These are phyloP conservation scores for Coemansia sp. DNA, from an alignment of 192 early-diverging fungal species.

Conservation along the genomic window DNA sequence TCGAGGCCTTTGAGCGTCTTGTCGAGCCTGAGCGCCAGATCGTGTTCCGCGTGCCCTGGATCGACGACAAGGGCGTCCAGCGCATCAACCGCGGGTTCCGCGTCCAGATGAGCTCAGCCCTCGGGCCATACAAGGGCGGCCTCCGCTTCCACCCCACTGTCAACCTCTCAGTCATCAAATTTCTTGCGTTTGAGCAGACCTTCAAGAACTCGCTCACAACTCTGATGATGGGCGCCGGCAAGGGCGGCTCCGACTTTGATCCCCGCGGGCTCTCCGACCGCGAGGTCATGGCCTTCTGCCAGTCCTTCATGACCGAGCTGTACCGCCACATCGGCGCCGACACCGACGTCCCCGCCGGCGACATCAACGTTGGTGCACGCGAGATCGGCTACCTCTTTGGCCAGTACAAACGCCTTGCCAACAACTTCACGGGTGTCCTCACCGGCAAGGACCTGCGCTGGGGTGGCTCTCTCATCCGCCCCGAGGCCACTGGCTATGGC, in stretches of 20 bases:
- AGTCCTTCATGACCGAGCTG: conserved; percentile 59
- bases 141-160: conserved; percentile 60
- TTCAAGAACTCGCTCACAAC: conserved; percentile 61
- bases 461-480: conserved; percentile 58
- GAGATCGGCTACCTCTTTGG: conserved; percentile 59
- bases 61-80: conserved; percentile 55
- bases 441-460: conserved; percentile 58
- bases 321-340: conserved; percentile 59
- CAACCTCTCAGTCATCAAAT: conserved; percentile 59
- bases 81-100: conserved; percentile 59
- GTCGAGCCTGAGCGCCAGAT: conserved; percentile 59
- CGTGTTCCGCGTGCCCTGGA: conserved; percentile 57
- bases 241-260: conserved; percentile 58
- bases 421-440: conserved; percentile 56
- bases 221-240: conserved; percentile 58
- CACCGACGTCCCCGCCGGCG: conserved; percentile 57
- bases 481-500: conserved; percentile 60
- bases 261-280: conserved; percentile 55
- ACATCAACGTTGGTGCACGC: conserved; percentile 56
- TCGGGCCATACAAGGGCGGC: conserved; percentile 62
- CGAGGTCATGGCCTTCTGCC: conserved; percentile 59
- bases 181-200: conserved; percentile 60
- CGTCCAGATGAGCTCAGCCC: conserved; percentile 60
- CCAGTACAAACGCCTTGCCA: conserved; percentile 58
- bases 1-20: conserved; percentile 53